These are phyloP conservation scores for Puccinia horiana DNA, from an alignment of 1,284 basidiomycete genomes.

Conservation along the genomic window DNA sequence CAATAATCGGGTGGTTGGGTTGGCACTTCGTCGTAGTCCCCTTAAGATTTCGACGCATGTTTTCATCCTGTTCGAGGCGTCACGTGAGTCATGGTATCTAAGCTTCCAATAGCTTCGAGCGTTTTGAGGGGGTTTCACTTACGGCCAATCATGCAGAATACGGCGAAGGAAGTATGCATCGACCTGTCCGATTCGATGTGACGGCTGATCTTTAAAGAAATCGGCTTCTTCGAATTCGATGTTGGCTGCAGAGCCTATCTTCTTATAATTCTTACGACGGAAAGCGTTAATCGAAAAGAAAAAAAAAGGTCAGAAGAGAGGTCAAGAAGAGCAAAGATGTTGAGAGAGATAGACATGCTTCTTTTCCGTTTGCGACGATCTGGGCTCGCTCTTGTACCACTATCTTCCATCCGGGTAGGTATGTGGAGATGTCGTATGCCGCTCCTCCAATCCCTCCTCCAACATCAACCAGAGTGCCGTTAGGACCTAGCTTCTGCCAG, in stretches of 20 bases:
- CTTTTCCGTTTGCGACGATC: neutral
- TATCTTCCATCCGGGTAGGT: slow-evolving; percentile 19
- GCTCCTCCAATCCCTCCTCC: slow-evolving; percentile 18
- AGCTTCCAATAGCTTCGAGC: neutral
- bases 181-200: neutral
- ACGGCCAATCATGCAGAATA: slow-evolving; percentile 31
- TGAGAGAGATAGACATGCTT: too few species aligned
- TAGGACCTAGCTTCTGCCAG: slow-evolving; percentile 6
- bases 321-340: too few species aligned
- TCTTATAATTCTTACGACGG: neutral
- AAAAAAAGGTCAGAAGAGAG: too few species aligned
- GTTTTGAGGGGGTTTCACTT: neutral
- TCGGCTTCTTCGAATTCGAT: slow-evolving; percentile 6
- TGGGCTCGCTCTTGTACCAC: slow-evolving; percentile 20
- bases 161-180: slow-evolving; percentile 22
- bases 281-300: slow-evolving; percentile 14
- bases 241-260: slow-evolving; percentile 3
- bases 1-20: neutral
- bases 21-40: neutral
- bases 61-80: neutral
- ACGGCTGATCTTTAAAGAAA: slow-evolving; percentile 9
- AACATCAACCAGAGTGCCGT: slow-evolving; percentile 10
- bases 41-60: neutral
- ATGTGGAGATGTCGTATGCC: neutral
- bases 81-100: neutral